Evolutionary conservation across 2,329 filamentous ascomycete genomes (phyloP).

Genomic region (Botryotinia narcissicola): DNA sequence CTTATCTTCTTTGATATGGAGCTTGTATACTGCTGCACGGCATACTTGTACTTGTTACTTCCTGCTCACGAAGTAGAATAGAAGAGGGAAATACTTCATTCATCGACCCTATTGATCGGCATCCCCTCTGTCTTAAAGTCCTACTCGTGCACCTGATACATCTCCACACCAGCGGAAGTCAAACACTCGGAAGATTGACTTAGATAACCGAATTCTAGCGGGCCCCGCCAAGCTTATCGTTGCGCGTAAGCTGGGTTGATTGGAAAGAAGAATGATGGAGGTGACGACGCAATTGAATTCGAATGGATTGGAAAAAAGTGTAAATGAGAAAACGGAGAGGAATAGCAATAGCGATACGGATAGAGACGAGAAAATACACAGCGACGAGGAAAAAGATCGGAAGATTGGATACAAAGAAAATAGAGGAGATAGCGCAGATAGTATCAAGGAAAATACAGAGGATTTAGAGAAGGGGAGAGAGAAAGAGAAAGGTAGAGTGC

Average conservation of each 20-base stretch:
- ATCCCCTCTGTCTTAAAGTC: not conserved
- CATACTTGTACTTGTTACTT: not conserved
- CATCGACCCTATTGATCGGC: not conserved
- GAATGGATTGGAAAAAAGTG: not conserved
- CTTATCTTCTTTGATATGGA: not conserved
- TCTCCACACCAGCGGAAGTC: not conserved
- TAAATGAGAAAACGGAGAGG: not conserved
- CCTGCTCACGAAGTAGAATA: not conserved
- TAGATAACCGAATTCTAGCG: not conserved
- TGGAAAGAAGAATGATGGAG: not conserved
- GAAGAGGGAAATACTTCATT: not conserved
- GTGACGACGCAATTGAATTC: not conserved
- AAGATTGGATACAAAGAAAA: not conserved
- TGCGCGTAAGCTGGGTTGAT: not conserved
- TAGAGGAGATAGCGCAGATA: not conserved
- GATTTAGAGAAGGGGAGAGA: not conserved
- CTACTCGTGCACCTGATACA: not conserved
- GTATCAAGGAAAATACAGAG: not conserved
- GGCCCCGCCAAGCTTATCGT: conserved; percentile 8
- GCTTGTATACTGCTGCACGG: not conserved
- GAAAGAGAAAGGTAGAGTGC: not conserved
- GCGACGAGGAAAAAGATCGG: not conserved
- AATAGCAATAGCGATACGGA: not conserved
- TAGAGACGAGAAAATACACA: not conserved
- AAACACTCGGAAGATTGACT: not conserved